Conservation (phyloP, 768 basidiomycete species). For the Suillus brevipes region DNA sequence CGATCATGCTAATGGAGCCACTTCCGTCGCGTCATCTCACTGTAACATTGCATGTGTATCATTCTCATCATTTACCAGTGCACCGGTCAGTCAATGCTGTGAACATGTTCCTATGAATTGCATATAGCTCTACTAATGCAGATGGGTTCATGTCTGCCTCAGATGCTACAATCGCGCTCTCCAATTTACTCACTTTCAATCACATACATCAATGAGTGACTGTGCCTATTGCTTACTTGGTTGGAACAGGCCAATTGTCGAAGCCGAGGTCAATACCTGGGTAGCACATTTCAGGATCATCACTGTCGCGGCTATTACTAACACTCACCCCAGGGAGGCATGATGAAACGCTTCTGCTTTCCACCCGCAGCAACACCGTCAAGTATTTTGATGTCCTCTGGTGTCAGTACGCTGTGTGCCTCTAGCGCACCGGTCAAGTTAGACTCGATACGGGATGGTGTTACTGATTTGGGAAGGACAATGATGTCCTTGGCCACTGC, state of each 20-base stretch:
- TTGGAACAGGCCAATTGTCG: conserved; percentile 53
- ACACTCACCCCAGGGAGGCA: conserved; percentile 68
- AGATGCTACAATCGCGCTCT: neutral
- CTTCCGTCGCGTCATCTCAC: neutral
- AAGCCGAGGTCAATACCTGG: conserved; percentile 68
- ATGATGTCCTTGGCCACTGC: conserved; percentile 65
- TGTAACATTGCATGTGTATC: neutral
- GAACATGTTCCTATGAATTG: neutral
- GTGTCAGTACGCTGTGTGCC: conserved; percentile 46
- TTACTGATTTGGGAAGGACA: conserved; percentile 78
- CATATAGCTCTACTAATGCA: neutral
- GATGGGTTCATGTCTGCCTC: neutral
- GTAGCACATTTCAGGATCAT: conserved; percentile 17
- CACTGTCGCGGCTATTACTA: conserved; percentile 2
- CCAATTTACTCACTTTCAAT: neutral
- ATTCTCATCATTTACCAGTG: neutral
- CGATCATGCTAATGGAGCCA: neutral
- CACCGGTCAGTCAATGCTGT: neutral
- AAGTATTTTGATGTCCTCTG: conserved; percentile 53
- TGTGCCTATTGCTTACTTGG: neutral
- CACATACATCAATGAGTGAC: neutral
- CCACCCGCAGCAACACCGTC: conserved; percentile 58
- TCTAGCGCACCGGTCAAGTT: conserved; percentile 54
- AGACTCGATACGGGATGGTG: conserved; percentile 59
- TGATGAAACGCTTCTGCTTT: conserved; percentile 70